Base-by-base conservation (phyloP, 2,329 filamentous ascomycete genomes). In the Stagonosporopsis rhizophila region DNA sequence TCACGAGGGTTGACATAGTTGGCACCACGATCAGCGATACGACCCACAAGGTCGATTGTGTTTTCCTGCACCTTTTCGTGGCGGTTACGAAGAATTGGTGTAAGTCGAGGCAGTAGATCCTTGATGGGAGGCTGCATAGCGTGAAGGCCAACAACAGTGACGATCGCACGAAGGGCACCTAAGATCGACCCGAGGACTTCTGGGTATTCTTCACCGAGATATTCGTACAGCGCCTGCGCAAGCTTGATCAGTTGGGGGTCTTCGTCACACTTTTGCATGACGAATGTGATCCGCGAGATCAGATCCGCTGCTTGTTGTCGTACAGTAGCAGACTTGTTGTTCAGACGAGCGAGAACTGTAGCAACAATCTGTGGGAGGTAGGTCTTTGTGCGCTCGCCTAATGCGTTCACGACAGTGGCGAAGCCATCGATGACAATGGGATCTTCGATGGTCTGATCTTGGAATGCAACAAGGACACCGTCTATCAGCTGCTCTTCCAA, bases 1-100 rank as follows among this genome's bases (percentile, higher is more conserved):
- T 99, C 95, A 71, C 95, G 87, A 14, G 95, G 93, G 73, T 96
- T 96, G 74, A 99, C 95, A 61, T 90, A 94, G 77, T 99, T 95
- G 1, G 95, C 93, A 1, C 95, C 96, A 64, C 95, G 90, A 78
- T 99, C 95, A 15, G 96, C 95, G 67, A 99, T 98, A 82, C 95
- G 94, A 52, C 95, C 95, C 19, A 99, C 95, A 2, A 99, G 84
- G 75, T 99, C 95, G 68, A 99, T 98, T 0, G 95, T 98, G 78
- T 99, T 99, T 72, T 99, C 95, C 76, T 99, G 95, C 39, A 99
- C 96, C 79, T 99, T 99, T 74, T 99, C 95, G 80, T 99, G 95
- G 62, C 95, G 90, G 79, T 99, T 99, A 73, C 95, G 91, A 50
- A 99, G 84, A 75, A 99, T 99, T n/a, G 95, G 95, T 1, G 95